phyloP scores from a whole-genome alignment of 2,329 filamentous ascomycete species.

The Zymoseptoria brevis region DNA sequence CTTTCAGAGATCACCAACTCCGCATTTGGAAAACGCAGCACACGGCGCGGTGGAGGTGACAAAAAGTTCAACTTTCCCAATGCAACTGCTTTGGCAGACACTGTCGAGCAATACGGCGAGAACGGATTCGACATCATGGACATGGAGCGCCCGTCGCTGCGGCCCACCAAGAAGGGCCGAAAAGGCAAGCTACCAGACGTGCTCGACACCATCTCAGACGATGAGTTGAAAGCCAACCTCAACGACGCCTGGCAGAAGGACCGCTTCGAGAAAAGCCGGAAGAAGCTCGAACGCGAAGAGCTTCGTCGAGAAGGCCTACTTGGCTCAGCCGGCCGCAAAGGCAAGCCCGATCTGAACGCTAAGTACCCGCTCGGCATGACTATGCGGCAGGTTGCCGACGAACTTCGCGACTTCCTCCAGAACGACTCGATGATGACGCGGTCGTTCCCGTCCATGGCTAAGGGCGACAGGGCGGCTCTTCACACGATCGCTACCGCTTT shows the following conservation, averaged over 20 bases:
- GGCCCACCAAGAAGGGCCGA: conserved; percentile 56
- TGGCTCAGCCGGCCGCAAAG: conserved; percentile 27
- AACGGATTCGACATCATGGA: conserved; percentile 81
- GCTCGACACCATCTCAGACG: conserved; percentile 36
- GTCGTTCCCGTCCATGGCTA: conserved; percentile 75
- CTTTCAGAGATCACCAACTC: conserved; percentile 23
- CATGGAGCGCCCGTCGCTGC: conserved; percentile 62
- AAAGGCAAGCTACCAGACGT: conserved; percentile 37
- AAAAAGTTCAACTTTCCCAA: conserved; percentile 41
- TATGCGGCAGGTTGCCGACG: conserved; percentile 60
- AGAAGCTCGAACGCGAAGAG: conserved; percentile 42
- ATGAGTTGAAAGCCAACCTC: conserved; percentile 36
- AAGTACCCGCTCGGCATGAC: conserved; percentile 69
- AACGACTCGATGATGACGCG: conserved; percentile 57
- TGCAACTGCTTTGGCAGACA: conserved; percentile 50
- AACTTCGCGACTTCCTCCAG: conserved; percentile 64
- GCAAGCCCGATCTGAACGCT: conserved; percentile 46
- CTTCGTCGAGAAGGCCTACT: conserved; percentile 39
- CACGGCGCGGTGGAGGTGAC: conserved; percentile 14
- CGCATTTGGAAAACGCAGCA: conserved; percentile 16
- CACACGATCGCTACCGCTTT: conserved; percentile 72
- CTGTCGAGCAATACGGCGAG: conserved; percentile 56
- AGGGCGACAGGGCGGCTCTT: conserved; percentile 64
- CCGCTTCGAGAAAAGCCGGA: conserved; percentile 38
- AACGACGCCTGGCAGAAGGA: conserved; percentile 38